phyloP scores from a whole-genome alignment of 2,329 filamentous ascomycete species.

The Cercospora beticola region DNA sequence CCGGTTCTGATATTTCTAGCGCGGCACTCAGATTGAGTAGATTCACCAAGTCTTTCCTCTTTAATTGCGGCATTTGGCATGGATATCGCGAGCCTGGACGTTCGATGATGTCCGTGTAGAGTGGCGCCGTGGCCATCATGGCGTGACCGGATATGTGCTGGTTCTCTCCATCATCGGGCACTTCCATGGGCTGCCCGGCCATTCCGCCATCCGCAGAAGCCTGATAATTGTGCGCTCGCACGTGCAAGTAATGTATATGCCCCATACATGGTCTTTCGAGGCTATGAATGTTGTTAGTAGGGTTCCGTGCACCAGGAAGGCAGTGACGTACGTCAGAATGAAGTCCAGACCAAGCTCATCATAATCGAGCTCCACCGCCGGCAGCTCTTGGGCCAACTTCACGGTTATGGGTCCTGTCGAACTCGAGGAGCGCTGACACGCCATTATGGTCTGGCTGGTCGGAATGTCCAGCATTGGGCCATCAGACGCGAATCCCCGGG shows the following conservation, averaged over 20 bases:
- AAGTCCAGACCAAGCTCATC: slow-evolving; percentile 28
- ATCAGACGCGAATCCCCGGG: slow-evolving; percentile 25
- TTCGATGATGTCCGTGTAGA: slow-evolving; percentile 22
- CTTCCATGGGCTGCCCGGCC: slow-evolving; percentile 19
- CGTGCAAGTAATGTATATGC: slow-evolving; percentile 28
- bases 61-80: slow-evolving; percentile 20
- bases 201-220: slow-evolving; percentile 10
- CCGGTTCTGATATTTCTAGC: slow-evolving; percentile 23
- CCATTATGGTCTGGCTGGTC: neutral
- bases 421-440: neutral
- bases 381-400: slow-evolving; percentile 8
- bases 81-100: slow-evolving; percentile 18
- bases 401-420: neutral
- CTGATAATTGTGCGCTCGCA: slow-evolving; percentile 28
- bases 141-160: slow-evolving; percentile 29
- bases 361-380: slow-evolving; percentile 23
- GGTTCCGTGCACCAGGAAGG: neutral
- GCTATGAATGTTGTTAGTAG: slow-evolving; percentile 13
- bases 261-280: slow-evolving; percentile 28
- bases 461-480: neutral
- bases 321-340: slow-evolving; percentile 22
- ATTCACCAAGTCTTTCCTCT: slow-evolving; percentile 22
- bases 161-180: slow-evolving; percentile 27
- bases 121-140: slow-evolving; percentile 26
- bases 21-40: slow-evolving; percentile 23